Conservation (phyloP, 129 eudicot genomes). For the Flaveria ramosissima region DNA sequence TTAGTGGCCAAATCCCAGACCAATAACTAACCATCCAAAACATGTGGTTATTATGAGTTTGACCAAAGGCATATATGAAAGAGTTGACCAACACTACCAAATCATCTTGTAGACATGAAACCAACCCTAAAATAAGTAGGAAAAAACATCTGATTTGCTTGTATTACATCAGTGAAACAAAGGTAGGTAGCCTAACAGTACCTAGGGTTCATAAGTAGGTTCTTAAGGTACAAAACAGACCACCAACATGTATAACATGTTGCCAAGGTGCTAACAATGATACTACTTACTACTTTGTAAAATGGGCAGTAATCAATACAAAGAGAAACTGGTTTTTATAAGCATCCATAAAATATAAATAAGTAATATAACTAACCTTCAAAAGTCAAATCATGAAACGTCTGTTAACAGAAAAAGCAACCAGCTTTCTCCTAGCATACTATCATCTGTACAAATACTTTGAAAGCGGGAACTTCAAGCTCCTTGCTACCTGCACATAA, state of each 20-base stretch:
- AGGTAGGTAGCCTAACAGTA: conserved; percentile 16
- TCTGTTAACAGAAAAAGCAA: not conserved
- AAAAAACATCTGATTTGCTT: not conserved
- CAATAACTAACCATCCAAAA: not conserved
- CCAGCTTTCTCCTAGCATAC: conserved; percentile 16
- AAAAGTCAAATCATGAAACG: conserved; percentile 1
- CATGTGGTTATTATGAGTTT: not conserved
- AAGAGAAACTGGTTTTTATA: conserved; percentile 8
- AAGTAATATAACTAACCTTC: conserved; percentile 25
- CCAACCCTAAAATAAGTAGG: conserved; percentile 13
- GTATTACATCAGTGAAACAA: conserved; percentile 6
- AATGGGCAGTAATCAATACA: not conserved
- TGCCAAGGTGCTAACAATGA: conserved; percentile 2
- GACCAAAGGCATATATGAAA: conserved; percentile 16
- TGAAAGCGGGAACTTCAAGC: conserved; percentile 89
- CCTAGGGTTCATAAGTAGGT: conserved; percentile 3
- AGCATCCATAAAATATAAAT: not conserved
- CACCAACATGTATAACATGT: conserved; percentile 20
- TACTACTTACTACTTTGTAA: not conserved
- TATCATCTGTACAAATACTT: conserved; percentile 77
- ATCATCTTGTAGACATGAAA: conserved; percentile 25
- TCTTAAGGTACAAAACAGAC: conserved; percentile 23
- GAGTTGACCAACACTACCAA: conserved; percentile 23
- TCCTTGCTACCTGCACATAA: conserved; percentile 77
- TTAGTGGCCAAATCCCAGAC: not conserved